These are phyloP conservation scores for Fraxinus velutina DNA, from an alignment of 305 asterid genomes.

Conservation along the genomic window DNA sequence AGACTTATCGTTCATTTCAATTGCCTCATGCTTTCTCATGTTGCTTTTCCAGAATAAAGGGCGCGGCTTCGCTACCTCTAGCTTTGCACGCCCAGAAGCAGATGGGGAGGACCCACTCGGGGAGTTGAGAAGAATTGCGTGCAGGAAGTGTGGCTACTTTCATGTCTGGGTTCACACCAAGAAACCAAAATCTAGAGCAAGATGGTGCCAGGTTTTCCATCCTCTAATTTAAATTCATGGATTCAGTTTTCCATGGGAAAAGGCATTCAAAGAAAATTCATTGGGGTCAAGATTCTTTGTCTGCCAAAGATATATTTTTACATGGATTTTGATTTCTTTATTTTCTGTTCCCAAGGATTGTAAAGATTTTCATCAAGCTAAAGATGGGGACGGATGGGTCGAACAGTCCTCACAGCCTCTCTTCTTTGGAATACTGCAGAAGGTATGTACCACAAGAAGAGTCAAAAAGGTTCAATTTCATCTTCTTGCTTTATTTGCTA, in stretches of 20 bases:
- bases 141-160: slow-evolving; percentile 79
- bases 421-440: slow-evolving; percentile 77
- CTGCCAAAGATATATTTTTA: neutral
- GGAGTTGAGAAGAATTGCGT: slow-evolving; percentile 68
- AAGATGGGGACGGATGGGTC: slow-evolving; percentile 99
- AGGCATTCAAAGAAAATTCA: neutral
- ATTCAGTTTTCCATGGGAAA: neutral
- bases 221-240: neutral
- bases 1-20: neutral
- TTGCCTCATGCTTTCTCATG: slow-evolving; percentile 13
- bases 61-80: slow-evolving; percentile 47
- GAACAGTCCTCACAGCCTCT: slow-evolving; percentile 84
- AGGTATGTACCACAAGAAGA: slow-evolving; percentile 40
- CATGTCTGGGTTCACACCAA: slow-evolving; percentile 74
- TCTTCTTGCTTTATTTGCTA: slow-evolving; percentile 6
- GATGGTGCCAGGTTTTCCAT: slow-evolving; percentile 93
- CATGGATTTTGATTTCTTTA: slow-evolving; percentile 20
- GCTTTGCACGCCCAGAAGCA: slow-evolving; percentile 51
- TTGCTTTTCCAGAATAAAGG: slow-evolving; percentile 52
- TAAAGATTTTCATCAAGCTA: slow-evolving; percentile 84
- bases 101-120: slow-evolving; percentile 48
- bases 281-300: slow-evolving; percentile 1
- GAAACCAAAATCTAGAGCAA: slow-evolving; percentile 74
- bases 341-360: slow-evolving; percentile 58
- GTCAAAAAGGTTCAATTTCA: slow-evolving; percentile 15